Evolutionary conservation across 2,329 filamentous ascomycete species (phyloP).

Genomic region (Penicillium griseofulvum): DNA sequence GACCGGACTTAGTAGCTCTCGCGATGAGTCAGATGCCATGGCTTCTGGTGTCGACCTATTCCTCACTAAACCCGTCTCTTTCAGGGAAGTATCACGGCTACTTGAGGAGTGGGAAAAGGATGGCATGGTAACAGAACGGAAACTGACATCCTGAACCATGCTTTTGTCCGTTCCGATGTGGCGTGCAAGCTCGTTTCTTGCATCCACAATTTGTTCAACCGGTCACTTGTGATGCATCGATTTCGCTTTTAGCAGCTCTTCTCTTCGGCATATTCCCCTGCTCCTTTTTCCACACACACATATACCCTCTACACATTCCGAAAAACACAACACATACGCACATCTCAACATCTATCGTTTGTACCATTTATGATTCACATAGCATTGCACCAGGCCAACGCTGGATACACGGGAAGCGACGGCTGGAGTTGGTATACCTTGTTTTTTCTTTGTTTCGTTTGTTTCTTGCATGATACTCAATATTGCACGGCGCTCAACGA

Average conservation of each 20-base stretch:
- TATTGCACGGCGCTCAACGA: neutral
- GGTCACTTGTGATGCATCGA: neutral
- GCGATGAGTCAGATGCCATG: slow-evolving; percentile 45
- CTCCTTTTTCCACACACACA: neutral
- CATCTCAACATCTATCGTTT: neutral
- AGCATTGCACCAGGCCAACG: slow-evolving; percentile 9
- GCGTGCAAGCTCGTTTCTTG: neutral
- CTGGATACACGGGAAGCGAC: slow-evolving; percentile 18
- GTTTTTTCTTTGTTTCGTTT: neutral
- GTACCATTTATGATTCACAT: slow-evolving; percentile 1
- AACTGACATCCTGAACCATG: neutral
- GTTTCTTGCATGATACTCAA: neutral
- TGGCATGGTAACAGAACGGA: slow-evolving; percentile 14
- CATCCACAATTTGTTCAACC: neutral
- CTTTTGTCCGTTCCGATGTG: neutral
- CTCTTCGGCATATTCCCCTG: neutral
- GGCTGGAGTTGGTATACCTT: slow-evolving; percentile 9
- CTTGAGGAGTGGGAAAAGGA: slow-evolving; percentile 35
- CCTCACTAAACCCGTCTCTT: slow-evolving; percentile 48
- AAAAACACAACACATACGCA: neutral
- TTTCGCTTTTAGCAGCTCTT: neutral
- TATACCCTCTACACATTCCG: too few species aligned
- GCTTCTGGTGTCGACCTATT: slow-evolving; percentile 47
- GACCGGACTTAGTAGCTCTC: slow-evolving; percentile 46
- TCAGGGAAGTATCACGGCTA: slow-evolving; percentile 43